A percentile compares a stretch with the other conserved stretches of the same genome.
These are phyloP conservation scores for Echites panduratus DNA, from an alignment of 257 asterid species.

Conservation along the genomic window DNA sequence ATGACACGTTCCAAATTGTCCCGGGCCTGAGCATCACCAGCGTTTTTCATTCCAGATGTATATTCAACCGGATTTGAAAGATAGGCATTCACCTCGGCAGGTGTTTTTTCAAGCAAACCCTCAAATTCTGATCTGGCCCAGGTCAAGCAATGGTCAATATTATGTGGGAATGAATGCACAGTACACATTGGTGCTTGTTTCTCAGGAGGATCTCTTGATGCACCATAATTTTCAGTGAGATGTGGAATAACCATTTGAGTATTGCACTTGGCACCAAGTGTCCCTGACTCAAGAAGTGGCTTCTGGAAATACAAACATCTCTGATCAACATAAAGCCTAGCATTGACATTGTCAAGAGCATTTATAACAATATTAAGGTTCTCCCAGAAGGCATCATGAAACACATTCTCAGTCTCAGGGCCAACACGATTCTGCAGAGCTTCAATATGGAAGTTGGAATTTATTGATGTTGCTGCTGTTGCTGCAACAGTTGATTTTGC, in stretches of 20 bases:
- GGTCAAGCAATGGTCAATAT: slow-evolving; percentile 90
- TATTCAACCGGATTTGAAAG: slow-evolving; percentile 68
- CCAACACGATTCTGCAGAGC: slow-evolving; percentile 95
- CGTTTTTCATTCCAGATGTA: slow-evolving; percentile 57
- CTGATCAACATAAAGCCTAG: slow-evolving; percentile 91
- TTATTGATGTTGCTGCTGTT: slow-evolving; percentile 66
- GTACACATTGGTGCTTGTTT: slow-evolving; percentile 98
- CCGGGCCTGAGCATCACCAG: slow-evolving; percentile 97
- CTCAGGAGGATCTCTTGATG: slow-evolving; percentile 95
- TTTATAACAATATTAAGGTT: slow-evolving; percentile 65
- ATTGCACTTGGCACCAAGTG: slow-evolving; percentile 93
- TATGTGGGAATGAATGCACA: slow-evolving; percentile 90
- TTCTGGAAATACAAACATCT: slow-evolving; percentile 91
- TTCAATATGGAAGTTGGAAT: slow-evolving; percentile 54
- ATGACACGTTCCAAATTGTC: slow-evolving; percentile 77
- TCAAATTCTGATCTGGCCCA: slow-evolving; percentile 98
- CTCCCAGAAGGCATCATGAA: slow-evolving; percentile 86
- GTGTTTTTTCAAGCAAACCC: slow-evolving; percentile 87
- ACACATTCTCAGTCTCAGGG: slow-evolving; percentile 79
- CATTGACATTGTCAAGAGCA: slow-evolving; percentile 93
- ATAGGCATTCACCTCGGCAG: slow-evolving; percentile 84
- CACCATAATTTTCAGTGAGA: slow-evolving; percentile 88
- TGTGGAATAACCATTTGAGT: slow-evolving; percentile 96
- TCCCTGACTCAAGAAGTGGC: slow-evolving; percentile 95
- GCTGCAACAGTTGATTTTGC: slow-evolving; percentile 95